Evolutionary conservation across 306 rosid species (phyloP).

Genomic region (Urtica urens): DNA sequence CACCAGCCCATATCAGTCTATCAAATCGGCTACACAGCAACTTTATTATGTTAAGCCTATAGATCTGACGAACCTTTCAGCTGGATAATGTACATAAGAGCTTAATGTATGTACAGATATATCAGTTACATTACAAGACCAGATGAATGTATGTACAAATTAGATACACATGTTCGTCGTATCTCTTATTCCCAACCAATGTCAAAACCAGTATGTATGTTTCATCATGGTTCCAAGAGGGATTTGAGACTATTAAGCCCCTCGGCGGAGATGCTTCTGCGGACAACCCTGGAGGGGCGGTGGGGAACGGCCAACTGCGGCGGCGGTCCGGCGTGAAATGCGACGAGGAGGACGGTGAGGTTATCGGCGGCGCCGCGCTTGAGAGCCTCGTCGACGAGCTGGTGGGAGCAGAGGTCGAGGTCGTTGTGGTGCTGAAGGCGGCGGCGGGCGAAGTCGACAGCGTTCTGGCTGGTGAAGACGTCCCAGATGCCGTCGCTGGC

Average conservation of each 20-base stretch:
- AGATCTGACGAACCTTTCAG: no score
- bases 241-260: constrained; percentile 67
- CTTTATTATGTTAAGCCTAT: no score
- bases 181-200: not conserved
- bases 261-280: constrained; percentile 78
- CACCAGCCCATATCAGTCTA: no score
- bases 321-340: constrained; percentile 78
- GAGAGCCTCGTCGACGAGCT: constrained; percentile 70
- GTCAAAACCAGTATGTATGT: no score
- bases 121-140: constrained; percentile 9
- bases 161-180: constrained; percentile 9
- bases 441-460: constrained; percentile 67
- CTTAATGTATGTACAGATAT: not conserved
- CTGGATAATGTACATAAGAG: no score
- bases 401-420: constrained; percentile 65
- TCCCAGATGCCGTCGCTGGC: constrained; percentile 98
- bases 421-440: constrained; percentile 83
- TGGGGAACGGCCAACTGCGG: constrained; percentile 40
- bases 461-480: constrained; percentile 63
- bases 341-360: constrained; percentile 67
- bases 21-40: no score
- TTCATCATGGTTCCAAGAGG: constrained; percentile 35
- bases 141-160: constrained; percentile 17
- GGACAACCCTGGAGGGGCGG: constrained; percentile 50
- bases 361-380: constrained; percentile 64